Conservation (phyloP, 108 stramenopile species). For the Skeletonema menzelii region DNA sequence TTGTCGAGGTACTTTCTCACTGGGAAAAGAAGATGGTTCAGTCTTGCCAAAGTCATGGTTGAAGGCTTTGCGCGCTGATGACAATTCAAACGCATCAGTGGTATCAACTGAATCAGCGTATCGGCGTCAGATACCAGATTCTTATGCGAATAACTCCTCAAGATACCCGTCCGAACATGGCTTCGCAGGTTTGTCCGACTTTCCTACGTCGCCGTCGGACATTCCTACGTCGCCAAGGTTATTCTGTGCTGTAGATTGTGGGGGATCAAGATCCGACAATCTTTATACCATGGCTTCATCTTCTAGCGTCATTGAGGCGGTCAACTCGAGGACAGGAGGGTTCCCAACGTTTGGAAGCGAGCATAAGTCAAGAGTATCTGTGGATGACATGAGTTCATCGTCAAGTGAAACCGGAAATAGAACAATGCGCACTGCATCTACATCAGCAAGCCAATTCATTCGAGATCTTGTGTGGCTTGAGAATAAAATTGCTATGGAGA, state of each 20-base stretch:
- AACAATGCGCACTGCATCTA: constrained; percentile 11
- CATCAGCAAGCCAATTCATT: constrained; percentile 11
- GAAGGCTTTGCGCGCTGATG: constrained; percentile 7
- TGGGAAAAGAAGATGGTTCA: constrained; percentile 24
- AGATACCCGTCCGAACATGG: not conserved
- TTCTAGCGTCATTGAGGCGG: not conserved
- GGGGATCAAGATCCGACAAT: not conserved
- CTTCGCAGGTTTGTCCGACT: not conserved
- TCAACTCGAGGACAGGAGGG: not conserved
- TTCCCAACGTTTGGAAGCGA: not conserved
- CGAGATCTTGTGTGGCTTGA: constrained; percentile 81
- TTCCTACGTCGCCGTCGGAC: not conserved
- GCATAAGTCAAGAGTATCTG: not conserved
- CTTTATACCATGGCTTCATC: not conserved
- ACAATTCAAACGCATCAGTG: not conserved
- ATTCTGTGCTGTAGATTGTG: not conserved
- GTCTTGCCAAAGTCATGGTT: constrained; percentile 21
- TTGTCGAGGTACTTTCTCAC: constrained; percentile 15
- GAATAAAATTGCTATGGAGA: constrained; percentile 68
- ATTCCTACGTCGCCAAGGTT: not conserved
- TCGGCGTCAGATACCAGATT: not conserved
- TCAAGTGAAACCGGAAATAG: constrained; percentile 22
- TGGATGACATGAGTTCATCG: not conserved
- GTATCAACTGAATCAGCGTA: not conserved
- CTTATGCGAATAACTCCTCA: not conserved